A percentile compares a stretch with the other conserved stretches of the same genome.
These are phyloP conservation scores for Marasmius fiardii DNA, from an alignment of 1,284 basidiomycete species.

Conservation along the genomic window DNA sequence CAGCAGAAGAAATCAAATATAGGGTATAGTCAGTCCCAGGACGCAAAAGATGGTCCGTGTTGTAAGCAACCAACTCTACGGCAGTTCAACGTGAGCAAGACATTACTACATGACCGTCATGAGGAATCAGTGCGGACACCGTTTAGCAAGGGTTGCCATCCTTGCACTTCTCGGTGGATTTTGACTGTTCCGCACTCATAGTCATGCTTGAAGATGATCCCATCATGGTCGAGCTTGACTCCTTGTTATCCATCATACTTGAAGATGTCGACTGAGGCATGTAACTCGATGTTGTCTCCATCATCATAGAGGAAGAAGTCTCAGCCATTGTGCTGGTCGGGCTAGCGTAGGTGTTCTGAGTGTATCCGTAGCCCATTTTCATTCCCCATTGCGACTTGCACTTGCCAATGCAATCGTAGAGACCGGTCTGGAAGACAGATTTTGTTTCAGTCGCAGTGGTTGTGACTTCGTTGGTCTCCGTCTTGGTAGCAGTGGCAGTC, in stretches of 20 bases:
- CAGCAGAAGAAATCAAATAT: constrained; percentile 21
- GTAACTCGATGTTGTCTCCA: not conserved
- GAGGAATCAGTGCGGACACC: not conserved
- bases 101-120: constrained; percentile 10
- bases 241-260: not conserved
- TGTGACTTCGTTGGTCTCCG: constrained; percentile 49
- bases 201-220: not conserved
- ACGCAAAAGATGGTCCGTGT: constrained; percentile 16
- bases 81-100: not conserved
- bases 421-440: constrained; percentile 43
- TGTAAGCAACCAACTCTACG: constrained; percentile 15
- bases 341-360: constrained; percentile 46
- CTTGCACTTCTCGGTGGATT: not conserved
- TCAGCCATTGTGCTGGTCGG: constrained; percentile 5
- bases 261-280: not conserved
- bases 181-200: not conserved
- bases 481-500: constrained; percentile 24
- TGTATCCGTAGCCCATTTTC: constrained; percentile 47
- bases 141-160: not conserved
- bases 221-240: not conserved
- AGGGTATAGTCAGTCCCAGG: constrained; percentile 28
- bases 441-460: constrained; percentile 45
- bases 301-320: not conserved
- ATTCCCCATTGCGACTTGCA: constrained; percentile 59
- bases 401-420: constrained; percentile 51